phyloP scores from a whole-genome alignment of 202 grass and related monocot genomes.

The Schoenoplectus tabernaemontani region DNA sequence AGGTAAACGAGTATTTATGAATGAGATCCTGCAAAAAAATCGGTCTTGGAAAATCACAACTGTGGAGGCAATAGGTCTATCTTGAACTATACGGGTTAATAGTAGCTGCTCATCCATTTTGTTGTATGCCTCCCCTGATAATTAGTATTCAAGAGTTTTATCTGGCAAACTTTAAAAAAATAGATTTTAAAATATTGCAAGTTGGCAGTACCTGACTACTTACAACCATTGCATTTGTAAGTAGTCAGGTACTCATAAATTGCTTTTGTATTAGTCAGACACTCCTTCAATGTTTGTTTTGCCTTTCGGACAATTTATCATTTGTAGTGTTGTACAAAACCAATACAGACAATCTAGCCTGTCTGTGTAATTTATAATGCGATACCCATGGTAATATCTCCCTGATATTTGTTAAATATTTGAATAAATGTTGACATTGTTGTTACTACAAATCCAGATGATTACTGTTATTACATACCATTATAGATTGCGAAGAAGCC shows the following conservation, averaged over 20 bases:
- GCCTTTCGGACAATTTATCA: neutral
- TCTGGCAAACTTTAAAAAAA: neutral
- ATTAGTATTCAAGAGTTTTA: neutral
- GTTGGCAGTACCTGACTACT: conserved; percentile 17
- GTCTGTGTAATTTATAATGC: neutral
- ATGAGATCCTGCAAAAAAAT: no score
- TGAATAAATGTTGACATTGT: no score
- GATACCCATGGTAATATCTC: neutral
- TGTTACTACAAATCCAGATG: neutral
- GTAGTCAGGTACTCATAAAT: neutral
- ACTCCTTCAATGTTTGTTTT: neutral
- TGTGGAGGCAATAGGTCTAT: conserved; percentile 6
- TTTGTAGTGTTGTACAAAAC: neutral
- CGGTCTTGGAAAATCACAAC: conserved; percentile 1
- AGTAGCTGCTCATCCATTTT: conserved; percentile 17
- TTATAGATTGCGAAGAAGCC: conserved; percentile 24
- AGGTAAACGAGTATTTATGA: no score
- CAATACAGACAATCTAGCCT: neutral
- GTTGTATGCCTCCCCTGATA: conserved; percentile 3
- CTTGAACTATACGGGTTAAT: neutral
- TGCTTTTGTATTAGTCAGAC: neutral
- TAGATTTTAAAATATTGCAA: neutral
- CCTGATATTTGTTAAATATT: neutral
- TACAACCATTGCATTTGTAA: no score
- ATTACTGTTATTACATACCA: conserved; percentile 2